phyloP scores from a whole-genome alignment of 2,329 filamentous ascomycete genomes.

The Aureobasidium zeae region DNA sequence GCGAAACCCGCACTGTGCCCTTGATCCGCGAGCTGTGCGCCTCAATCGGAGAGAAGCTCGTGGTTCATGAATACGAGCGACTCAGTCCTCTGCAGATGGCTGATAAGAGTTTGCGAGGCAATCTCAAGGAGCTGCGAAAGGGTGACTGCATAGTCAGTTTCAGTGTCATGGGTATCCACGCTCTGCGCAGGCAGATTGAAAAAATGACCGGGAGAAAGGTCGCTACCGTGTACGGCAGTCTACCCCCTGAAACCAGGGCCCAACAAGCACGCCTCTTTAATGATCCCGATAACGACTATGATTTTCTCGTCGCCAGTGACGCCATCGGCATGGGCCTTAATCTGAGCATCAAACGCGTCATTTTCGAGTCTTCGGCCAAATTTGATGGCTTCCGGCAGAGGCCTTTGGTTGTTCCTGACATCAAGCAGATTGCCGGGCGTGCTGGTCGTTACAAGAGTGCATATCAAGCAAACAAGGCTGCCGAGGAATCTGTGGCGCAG shows the following conservation, averaged over 20 bases:
- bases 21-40: conserved; percentile 70
- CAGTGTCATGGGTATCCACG: conserved; percentile 71
- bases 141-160: conserved; percentile 89
- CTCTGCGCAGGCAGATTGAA: conserved; percentile 70
- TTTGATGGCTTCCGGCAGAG: conserved; percentile 52
- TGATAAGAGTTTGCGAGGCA: conserved; percentile 51
- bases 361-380: conserved; percentile 74
- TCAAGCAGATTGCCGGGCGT: conserved; percentile 91
- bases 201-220: conserved; percentile 65
- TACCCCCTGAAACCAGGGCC: conserved; percentile 87
- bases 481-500: conserved; percentile 21
- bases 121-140: conserved; percentile 62
- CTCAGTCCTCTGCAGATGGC: conserved; percentile 68
- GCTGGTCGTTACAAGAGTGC: conserved; percentile 79
- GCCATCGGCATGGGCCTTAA: conserved; percentile 98
- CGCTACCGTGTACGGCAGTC: conserved; percentile 83
- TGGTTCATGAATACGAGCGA: conserved; percentile 75
- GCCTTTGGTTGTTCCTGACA: conserved; percentile 59
- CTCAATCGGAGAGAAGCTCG: conserved; percentile 68
- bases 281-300: conserved; percentile 89
- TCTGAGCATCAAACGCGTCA: conserved; percentile 74
- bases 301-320: conserved; percentile 86
- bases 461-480: conserved; percentile 39
- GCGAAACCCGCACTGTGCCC: conserved; percentile 73
- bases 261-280: conserved; percentile 92